These are phyloP conservation scores for Hericium coralloides DNA, from an alignment of 768 basidiomycete species.

Conservation along the genomic window DNA sequence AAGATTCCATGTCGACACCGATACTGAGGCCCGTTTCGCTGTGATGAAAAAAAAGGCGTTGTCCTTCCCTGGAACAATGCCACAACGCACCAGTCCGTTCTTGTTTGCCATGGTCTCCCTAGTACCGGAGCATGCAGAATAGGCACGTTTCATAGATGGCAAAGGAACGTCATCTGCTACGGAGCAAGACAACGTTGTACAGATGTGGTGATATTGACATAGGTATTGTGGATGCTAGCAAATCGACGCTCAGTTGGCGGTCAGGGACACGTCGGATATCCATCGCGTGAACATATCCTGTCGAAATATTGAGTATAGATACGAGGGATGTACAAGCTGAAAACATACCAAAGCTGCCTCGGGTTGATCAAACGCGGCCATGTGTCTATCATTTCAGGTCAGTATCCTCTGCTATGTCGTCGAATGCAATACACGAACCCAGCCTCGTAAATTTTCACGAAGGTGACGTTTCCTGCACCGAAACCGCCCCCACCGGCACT, in stretches of 20 bases:
- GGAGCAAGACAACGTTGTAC: too few relatives aligned
- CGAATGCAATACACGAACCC: constrained; percentile 42
- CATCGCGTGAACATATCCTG: constrained; percentile 56
- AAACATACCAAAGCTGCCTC: constrained; percentile 67
- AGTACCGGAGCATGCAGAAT: too few relatives aligned
- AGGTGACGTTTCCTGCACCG: constrained; percentile 76
- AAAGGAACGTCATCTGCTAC: too few relatives aligned
- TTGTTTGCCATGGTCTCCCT: too few relatives aligned
- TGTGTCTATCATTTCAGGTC: constrained; percentile 42
- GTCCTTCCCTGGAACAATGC: too few relatives aligned
- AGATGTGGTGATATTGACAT: too few relatives aligned
- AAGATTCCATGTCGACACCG: too few relatives aligned
- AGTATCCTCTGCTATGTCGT: background rate
- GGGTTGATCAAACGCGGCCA: constrained; percentile 89
- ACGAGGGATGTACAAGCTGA: background rate
- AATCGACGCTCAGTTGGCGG: constrained; percentile 10
- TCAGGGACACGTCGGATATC: constrained; percentile 45
- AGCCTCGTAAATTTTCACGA: constrained; percentile 68
- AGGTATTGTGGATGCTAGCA: background rate
- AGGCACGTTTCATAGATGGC: too few relatives aligned
- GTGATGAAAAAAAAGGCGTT: too few relatives aligned
- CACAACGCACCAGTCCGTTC: too few relatives aligned
- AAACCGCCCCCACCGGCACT: constrained; percentile 55
- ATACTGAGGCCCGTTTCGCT: too few relatives aligned
- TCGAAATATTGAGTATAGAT: constrained; percentile 2